phyloP scores from a whole-genome alignment of 768 basidiomycete genomes.

The Tulasnella sp. region DNA sequence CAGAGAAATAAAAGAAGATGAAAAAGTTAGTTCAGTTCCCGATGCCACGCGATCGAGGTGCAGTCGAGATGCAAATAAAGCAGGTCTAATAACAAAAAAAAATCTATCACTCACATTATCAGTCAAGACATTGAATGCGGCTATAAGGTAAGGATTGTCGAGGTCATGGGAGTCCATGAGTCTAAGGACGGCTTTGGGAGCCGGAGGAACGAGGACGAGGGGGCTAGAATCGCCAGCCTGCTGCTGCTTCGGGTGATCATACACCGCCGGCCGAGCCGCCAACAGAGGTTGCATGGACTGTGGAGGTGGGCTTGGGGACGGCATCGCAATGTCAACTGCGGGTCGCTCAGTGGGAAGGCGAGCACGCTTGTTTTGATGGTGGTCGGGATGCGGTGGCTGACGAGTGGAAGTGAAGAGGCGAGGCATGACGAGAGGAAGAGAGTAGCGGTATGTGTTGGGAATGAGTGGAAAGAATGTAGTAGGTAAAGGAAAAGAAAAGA shows the following conservation, averaged over 20 bases:
- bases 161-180: constrained; percentile 17
- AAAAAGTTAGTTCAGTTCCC: not conserved
- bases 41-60: not conserved
- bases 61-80: constrained; percentile 1
- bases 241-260: constrained; percentile 1
- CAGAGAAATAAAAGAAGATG: not conserved
- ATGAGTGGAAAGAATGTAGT: not conserved
- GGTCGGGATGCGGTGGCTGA: not conserved
- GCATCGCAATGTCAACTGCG: constrained; percentile 2
- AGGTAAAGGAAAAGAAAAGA: not conserved
- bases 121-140: constrained; percentile 18
- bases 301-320: not conserved
- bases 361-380: not conserved
- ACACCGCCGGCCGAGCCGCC: not conserved
- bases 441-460: not conserved
- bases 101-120: constrained; percentile 14
- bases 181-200: not conserved
- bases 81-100: not conserved
- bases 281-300: not conserved
- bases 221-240: not conserved
- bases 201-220: constrained; percentile 13
- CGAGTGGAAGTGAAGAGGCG: constrained; percentile 13
- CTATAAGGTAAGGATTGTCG: constrained; percentile 14
- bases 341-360: constrained; percentile 5
- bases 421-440: not conserved